Evolutionary conservation across 2,329 filamentous ascomycete genomes (phyloP).

Genomic region (Polychaeton citri): DNA sequence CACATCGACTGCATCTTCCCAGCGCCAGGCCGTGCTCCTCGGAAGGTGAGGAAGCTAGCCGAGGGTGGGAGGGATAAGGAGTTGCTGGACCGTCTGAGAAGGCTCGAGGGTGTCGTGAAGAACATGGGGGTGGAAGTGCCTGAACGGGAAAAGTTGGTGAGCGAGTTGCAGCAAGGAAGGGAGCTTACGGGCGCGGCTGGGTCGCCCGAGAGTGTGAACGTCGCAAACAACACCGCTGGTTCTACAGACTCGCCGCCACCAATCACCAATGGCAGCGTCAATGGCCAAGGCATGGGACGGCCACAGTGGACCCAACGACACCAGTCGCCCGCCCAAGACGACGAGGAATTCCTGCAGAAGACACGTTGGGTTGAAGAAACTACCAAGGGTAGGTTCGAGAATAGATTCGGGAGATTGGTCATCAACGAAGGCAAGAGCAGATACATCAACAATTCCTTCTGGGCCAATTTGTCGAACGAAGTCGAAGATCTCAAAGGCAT

Average conservation of each 20-base stretch:
- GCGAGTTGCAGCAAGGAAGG: conserved; percentile 20
- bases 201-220: not conserved
- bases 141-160: not conserved
- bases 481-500: conserved; percentile 51
- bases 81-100: conserved; percentile 56
- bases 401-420: conserved; percentile 53
- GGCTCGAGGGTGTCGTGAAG: conserved; percentile 63
- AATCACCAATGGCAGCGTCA: not conserved
- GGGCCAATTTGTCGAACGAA: conserved; percentile 64
- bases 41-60: conserved; percentile 53
- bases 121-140: conserved; percentile 37
- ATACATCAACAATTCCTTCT: conserved; percentile 67
- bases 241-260: not conserved
- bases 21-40: conserved; percentile 57
- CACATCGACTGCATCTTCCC: conserved; percentile 62
- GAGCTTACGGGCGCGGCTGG: conserved; percentile 3
- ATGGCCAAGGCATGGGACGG: not conserved
- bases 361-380: conserved; percentile 15
- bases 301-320: not conserved
- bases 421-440: conserved; percentile 56
- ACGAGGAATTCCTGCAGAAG: conserved; percentile 4
- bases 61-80: conserved; percentile 44
- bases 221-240: not conserved
- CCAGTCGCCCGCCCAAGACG: not conserved
- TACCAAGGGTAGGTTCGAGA: conserved; percentile 18